Conservation (phyloP, 2,329 filamentous ascomycete genomes). For the Thyridium curvatum region DNA sequence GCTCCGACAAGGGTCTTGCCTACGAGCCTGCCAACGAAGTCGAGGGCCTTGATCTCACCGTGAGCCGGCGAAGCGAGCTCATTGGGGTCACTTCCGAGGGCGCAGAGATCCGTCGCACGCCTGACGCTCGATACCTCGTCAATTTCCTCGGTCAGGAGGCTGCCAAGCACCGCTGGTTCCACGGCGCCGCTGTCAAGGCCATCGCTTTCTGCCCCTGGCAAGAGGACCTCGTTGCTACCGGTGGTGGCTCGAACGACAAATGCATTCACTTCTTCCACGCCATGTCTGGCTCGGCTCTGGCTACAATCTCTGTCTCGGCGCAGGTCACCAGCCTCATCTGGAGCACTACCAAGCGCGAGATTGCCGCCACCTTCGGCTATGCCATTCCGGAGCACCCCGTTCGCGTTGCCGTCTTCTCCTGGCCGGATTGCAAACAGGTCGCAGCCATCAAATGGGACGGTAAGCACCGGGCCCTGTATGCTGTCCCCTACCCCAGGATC, state of each 20-base stretch:
- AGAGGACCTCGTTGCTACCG: constrained; percentile 77
- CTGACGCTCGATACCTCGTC: constrained; percentile 32
- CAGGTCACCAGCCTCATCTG: constrained; percentile 92
- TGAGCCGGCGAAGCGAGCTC: constrained; percentile 6
- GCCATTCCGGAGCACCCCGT: constrained; percentile 83
- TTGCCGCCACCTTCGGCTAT: constrained; percentile 91
- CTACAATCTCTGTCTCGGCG: constrained; percentile 85
- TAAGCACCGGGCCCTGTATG: constrained; percentile 75
- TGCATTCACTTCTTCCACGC: constrained; percentile 96
- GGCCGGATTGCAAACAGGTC: constrained; percentile 85
- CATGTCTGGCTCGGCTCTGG: constrained; percentile 72
- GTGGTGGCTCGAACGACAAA: constrained; percentile 89
- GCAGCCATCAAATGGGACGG: constrained; percentile 80
- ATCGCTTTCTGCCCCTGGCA: constrained; percentile 97
- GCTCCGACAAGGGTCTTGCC: not conserved
- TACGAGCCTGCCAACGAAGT: no score
- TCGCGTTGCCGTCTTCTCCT: constrained; percentile 87
- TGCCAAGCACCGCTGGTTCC: constrained; percentile 67
- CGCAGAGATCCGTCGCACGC: constrained; percentile 18
- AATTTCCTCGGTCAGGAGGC: constrained; percentile 39
- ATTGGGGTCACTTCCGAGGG: constrained; percentile 7
- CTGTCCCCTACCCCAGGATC: constrained; percentile 70
- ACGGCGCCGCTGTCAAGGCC: constrained; percentile 88
- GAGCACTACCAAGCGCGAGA: constrained; percentile 79
- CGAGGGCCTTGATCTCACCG: no score